phyloP scores from a whole-genome alignment of 345 rosid genomes.

The Luvunga scandens region DNA sequence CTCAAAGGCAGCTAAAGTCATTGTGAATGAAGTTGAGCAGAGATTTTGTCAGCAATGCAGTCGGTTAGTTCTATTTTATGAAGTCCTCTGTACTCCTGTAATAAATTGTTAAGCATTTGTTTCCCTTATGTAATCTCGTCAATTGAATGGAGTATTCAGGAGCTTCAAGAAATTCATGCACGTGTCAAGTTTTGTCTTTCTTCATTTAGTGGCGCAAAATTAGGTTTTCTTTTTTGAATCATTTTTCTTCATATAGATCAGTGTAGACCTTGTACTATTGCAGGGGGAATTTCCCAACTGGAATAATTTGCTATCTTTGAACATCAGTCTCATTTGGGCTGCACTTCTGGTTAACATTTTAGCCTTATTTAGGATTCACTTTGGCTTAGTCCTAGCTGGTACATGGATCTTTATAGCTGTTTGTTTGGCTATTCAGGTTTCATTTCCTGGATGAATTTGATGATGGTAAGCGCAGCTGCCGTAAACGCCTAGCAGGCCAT shows the following conservation, averaged over 20 bases:
- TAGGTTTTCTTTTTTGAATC: neutral
- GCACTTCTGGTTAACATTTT: neutral
- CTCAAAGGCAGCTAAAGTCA: constrained; percentile 63
- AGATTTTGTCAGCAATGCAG: constrained; percentile 96
- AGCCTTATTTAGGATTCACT: neutral
- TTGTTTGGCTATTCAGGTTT: constrained; percentile 56
- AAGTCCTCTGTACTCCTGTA: neutral
- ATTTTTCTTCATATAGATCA: neutral
- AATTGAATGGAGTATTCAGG: neutral
- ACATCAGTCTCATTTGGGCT: neutral
- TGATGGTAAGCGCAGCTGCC: constrained; percentile 83
- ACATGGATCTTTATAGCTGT: constrained; percentile 4
- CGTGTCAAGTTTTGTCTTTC: neutral
- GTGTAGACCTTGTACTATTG: neutral
- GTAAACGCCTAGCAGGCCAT: constrained; percentile 84
- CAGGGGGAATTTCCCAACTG: neutral
- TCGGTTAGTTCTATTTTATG: constrained; percentile 43
- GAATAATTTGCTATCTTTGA: neutral
- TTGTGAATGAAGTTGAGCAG: constrained; percentile 65
- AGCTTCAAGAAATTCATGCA: neutral
- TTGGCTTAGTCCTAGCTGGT: neutral
- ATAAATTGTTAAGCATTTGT: neutral
- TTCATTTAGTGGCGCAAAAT: neutral
- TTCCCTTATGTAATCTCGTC: neutral
- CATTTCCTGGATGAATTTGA: constrained; percentile 89